Conservation (phyloP, 257 asterid genomes). For the Solanum habrochaites region DNA sequence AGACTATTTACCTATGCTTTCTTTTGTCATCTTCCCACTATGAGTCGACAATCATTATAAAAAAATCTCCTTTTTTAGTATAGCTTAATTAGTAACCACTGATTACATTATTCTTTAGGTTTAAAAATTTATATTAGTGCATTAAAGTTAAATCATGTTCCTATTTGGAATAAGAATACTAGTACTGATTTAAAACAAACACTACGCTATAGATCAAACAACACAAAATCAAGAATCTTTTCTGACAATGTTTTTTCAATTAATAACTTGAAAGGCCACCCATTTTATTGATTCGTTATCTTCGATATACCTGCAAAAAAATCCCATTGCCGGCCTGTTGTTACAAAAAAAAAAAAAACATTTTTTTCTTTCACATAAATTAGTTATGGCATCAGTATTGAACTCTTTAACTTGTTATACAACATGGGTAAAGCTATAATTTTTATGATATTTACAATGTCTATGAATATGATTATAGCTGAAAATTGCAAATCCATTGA, state of each 20-base stretch:
- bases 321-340: neutral
- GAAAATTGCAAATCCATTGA: conserved; percentile 1
- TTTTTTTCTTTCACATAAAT: neutral
- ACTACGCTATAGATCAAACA: neutral
- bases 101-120: neutral
- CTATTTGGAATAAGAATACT: neutral
- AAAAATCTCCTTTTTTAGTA: neutral
- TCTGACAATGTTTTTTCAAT: neutral
- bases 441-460: neutral
- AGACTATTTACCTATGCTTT: neutral
- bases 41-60: neutral
- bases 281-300: too few relatives aligned
- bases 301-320: neutral
- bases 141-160: neutral
- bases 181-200: neutral
- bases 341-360: neutral
- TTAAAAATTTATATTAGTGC: neutral
- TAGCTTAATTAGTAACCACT: neutral
- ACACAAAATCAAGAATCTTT: neutral
- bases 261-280: too few relatives aligned
- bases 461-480: neutral
- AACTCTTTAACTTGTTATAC: neutral
- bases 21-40: neutral
- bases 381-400: neutral
- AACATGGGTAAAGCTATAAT: neutral